A percentile compares a stretch with the other conserved stretches of the same genome.
phyloP scores from a whole-genome alignment of 805 yeast species.

The Lipomyces mesembrius region DNA sequence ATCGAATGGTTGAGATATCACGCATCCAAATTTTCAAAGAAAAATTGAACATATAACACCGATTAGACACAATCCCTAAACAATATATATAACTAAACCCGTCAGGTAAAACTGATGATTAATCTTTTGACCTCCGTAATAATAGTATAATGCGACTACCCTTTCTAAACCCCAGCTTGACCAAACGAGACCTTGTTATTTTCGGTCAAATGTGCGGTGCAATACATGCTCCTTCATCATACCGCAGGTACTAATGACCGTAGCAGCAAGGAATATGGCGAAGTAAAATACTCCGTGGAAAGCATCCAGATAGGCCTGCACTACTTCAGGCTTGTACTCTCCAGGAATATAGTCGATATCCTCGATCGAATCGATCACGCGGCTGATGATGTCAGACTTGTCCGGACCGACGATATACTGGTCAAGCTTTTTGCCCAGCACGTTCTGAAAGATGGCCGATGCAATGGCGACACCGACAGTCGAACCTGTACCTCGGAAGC shows the following conservation, averaged over 20 bases:
- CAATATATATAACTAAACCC: no score
- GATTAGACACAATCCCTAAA: no score
- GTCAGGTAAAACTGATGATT: no score
- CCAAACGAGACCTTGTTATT: background rate
- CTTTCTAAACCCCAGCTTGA: background rate
- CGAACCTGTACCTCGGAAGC: slow-evolving; percentile 71
- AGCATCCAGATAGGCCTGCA: slow-evolving; percentile 34
- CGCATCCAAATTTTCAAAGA: no score
- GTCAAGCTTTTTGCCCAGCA: slow-evolving; percentile 43
- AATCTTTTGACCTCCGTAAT: background rate
- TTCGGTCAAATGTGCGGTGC: slow-evolving; percentile 20
- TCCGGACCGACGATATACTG: slow-evolving; percentile 26
- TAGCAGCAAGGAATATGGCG: slow-evolving; percentile 27
- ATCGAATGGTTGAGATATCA: no score
- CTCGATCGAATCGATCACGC: slow-evolving; percentile 33
- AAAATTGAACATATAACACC: no score
- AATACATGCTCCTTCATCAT: slow-evolving; percentile 34
- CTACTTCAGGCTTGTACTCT: slow-evolving; percentile 26
- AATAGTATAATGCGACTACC: background rate
- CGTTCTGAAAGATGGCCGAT: slow-evolving; percentile 58
- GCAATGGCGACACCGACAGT: slow-evolving; percentile 69
- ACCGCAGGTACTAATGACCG: slow-evolving; percentile 29
- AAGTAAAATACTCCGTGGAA: slow-evolving; percentile 35
- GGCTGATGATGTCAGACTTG: slow-evolving; percentile 28
- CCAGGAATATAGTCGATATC: slow-evolving; percentile 26